Conservation (phyloP, 164 flowering plant genomes). For the Chimonanthus salicifolius region DNA sequence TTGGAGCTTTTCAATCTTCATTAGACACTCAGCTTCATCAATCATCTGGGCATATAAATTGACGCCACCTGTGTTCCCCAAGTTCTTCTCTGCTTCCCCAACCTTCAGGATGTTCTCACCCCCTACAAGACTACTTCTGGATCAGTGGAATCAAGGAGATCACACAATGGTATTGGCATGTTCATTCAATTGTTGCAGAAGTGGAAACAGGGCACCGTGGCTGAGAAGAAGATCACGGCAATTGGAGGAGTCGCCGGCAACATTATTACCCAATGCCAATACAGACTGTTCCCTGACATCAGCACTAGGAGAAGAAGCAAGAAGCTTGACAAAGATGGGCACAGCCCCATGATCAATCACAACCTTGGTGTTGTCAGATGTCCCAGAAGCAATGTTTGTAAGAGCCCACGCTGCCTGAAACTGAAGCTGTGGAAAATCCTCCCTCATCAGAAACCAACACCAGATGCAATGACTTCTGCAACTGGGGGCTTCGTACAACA, state of each 20-base stretch:
- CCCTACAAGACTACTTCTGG: slow-evolving; percentile 74
- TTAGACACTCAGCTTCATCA: slow-evolving; percentile 62
- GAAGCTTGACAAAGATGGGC: slow-evolving; percentile 69
- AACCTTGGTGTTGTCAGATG: slow-evolving; percentile 35
- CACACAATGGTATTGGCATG: slow-evolving; percentile 50
- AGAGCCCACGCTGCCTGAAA: slow-evolving; percentile 94
- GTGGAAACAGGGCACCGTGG: slow-evolving; percentile 66
- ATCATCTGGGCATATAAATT: slow-evolving; percentile 50
- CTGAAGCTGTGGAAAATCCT: slow-evolving; percentile 49
- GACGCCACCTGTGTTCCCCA: slow-evolving; percentile 43
- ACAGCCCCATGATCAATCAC: slow-evolving; percentile 75
- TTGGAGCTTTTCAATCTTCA: slow-evolving; percentile 63
- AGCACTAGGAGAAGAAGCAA: slow-evolving; percentile 63
- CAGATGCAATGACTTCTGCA: slow-evolving; percentile 73
- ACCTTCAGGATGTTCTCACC: slow-evolving; percentile 37
- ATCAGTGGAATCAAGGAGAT: slow-evolving; percentile 62
- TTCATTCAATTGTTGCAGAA: slow-evolving; percentile 66
- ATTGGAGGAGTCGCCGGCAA: slow-evolving; percentile 81
- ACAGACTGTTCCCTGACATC: slow-evolving; percentile 93
- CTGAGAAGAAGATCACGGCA: slow-evolving; percentile 77
- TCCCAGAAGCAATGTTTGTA: slow-evolving; percentile 85
- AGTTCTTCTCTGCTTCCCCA: no score
- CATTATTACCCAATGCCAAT: slow-evolving; percentile 80
- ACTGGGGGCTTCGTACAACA: slow-evolving; percentile 85
- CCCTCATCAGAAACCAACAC: slow-evolving; percentile 29